phyloP scores from a whole-genome alignment of 768 basidiomycete genomes.

The Kwoniella shandongensis region DNA sequence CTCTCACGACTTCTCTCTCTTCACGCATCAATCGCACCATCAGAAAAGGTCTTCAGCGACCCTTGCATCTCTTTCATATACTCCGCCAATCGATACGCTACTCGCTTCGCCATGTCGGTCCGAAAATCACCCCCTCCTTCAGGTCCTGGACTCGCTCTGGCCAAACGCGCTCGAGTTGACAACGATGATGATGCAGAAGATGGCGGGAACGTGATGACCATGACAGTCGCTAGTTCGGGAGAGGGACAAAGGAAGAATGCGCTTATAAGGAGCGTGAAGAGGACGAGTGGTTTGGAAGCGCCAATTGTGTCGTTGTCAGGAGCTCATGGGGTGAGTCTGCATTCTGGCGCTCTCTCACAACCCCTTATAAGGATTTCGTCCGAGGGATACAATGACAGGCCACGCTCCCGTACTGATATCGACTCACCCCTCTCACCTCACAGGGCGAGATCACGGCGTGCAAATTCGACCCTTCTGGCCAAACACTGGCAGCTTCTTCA shows the following conservation, averaged over 20 bases:
- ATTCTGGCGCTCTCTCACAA: too few species aligned
- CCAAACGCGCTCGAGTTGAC: slow-evolving; percentile 49
- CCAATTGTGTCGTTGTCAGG: slow-evolving; percentile 90
- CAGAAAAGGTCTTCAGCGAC: not conserved
- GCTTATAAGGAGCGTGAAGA: slow-evolving; percentile 72
- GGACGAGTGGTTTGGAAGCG: slow-evolving; percentile 89
- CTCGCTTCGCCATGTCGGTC: slow-evolving; percentile 36
- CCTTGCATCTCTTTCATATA: slow-evolving; percentile 2
- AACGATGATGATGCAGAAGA: slow-evolving; percentile 44
- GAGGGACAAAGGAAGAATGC: slow-evolving; percentile 50
- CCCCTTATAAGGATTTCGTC: too few species aligned
- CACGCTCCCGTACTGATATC: not conserved
- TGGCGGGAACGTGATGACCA: slow-evolving; percentile 33
- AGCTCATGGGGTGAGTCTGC: slow-evolving; percentile 72
- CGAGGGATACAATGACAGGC: too few species aligned
- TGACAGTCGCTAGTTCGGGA: slow-evolving; percentile 54
- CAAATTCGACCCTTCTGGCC: slow-evolving; percentile 89
- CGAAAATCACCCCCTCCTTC: slow-evolving; percentile 47
- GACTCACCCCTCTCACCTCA: not conserved
- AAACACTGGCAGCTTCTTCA: slow-evolving; percentile 89
- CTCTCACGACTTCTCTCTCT: not conserved
- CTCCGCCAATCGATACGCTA: not conserved
- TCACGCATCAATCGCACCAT: not conserved
- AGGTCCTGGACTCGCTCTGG: slow-evolving; percentile 39
- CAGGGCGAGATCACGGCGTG: slow-evolving; percentile 86